Evolutionary conservation across 1,284 basidiomycete species (phyloP).

Genomic region (Ustilago bromivora): DNA sequence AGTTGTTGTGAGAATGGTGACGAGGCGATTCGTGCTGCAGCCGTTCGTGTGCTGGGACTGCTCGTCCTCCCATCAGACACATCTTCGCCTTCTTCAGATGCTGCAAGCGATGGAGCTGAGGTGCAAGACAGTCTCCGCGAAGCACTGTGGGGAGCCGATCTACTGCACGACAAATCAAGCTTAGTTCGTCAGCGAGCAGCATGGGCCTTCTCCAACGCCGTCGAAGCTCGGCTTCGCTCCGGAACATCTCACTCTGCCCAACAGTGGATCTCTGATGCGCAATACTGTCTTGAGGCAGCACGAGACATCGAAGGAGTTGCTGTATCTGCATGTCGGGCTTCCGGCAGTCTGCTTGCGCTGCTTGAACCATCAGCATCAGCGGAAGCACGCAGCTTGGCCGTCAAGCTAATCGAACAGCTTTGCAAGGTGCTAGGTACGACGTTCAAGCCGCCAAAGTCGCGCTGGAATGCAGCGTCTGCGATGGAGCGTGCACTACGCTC

Average conservation of each 20-base stretch:
- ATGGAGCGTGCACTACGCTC: conserved; percentile 33
- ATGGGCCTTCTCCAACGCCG: conserved; percentile 34
- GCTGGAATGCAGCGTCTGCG: conserved; percentile 46
- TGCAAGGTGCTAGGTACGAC: conserved; percentile 27
- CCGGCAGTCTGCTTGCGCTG: conserved; percentile 30
- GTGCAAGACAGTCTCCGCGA: not conserved
- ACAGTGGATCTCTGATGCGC: conserved; percentile 15
- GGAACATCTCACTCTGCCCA: not conserved
- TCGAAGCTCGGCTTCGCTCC: conserved; percentile 24
- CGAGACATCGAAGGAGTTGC: conserved; percentile 40
- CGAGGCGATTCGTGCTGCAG: conserved; percentile 39
- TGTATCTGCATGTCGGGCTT: conserved; percentile 33
- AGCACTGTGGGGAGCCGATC: conserved; percentile 12
- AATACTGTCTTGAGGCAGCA: conserved; percentile 34
- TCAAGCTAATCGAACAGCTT: conserved; percentile 22
- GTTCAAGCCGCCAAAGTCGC: conserved; percentile 42
- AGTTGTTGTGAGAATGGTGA: conserved; percentile 10
- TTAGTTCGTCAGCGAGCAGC: conserved; percentile 43
- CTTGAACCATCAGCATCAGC: not conserved
- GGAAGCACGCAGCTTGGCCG: conserved; percentile 3
- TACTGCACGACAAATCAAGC: conserved; percentile 31
- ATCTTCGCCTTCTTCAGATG: not conserved
- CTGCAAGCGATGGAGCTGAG: not conserved
- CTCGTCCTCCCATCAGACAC: conserved; percentile 31
- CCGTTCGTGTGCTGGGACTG: conserved; percentile 36